Evolutionary conservation across 2,329 filamentous ascomycete species (phyloP).

Genomic region (Colletotrichum scovillei): DNA sequence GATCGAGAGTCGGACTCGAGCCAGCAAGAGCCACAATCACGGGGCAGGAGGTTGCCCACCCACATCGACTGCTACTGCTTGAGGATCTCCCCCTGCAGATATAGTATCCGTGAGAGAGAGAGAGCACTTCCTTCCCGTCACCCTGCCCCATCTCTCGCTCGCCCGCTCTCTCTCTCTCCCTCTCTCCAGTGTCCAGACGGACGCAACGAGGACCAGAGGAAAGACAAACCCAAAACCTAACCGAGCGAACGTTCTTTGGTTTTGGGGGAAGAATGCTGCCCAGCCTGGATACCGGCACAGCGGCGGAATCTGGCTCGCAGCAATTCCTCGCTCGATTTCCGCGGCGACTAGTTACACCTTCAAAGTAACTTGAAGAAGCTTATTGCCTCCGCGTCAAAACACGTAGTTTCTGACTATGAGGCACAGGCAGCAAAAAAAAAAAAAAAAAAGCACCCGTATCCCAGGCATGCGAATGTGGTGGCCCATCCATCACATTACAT

Average conservation of each 20-base stretch:
- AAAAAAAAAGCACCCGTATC: background rate
- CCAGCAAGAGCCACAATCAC: conserved; percentile 19
- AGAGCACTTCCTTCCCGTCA: background rate
- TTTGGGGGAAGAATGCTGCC: background rate
- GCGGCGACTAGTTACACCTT: background rate
- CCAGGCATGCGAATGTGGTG: background rate
- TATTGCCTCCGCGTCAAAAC: background rate
- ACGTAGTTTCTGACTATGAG: background rate
- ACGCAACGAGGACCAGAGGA: background rate
- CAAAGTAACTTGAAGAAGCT: background rate
- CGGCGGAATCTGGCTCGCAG: no score
- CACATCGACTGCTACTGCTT: background rate
- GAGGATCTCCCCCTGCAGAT: background rate
- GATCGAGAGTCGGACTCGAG: background rate
- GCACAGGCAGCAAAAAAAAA: background rate
- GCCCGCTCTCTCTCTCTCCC: no score
- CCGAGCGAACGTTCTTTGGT: background rate
- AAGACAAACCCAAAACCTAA: background rate
- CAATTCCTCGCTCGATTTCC: background rate
- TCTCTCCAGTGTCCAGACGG: background rate
- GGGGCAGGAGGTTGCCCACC: background rate
- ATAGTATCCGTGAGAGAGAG: background rate
- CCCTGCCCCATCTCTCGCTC: background rate
- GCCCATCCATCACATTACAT: conserved; percentile 4
- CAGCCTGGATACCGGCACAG: background rate